Percentiles rank a stretch among this genome's conserved stretches.
Evolutionary conservation across 2,329 filamentous ascomycete species (phyloP).

Genomic region (Diaporthe longicolla): DNA sequence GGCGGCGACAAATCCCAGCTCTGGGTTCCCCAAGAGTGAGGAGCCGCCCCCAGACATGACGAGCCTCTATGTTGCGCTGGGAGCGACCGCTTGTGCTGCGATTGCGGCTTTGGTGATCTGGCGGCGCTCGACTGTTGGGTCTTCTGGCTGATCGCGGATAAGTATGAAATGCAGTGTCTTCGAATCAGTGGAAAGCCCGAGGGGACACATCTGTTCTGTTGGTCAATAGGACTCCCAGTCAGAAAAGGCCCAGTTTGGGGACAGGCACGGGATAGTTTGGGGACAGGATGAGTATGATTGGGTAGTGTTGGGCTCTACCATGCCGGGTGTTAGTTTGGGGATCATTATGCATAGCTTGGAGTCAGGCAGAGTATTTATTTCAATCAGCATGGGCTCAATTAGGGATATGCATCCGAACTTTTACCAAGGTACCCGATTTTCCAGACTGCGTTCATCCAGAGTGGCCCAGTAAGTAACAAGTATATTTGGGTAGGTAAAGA

Average conservation of each 20-base stretch:
- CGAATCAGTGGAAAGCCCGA: too few species aligned
- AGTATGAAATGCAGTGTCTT: not conserved
- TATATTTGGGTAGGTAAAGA: not conserved
- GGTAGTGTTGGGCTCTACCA: not conserved
- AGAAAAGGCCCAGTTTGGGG: not conserved
- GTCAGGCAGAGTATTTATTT: slow-evolving; percentile 22
- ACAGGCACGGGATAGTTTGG: not conserved
- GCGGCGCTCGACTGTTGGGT: slow-evolving; percentile 63
- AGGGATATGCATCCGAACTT: not conserved
- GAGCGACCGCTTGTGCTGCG: slow-evolving; percentile 76
- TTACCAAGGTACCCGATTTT: not conserved
- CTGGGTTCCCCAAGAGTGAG: slow-evolving; percentile 89
- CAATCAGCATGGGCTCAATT: not conserved
- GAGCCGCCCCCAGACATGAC: slow-evolving; percentile 88
- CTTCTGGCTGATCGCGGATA: not conserved
- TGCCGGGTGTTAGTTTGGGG: not conserved
- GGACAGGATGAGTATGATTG: not conserved
- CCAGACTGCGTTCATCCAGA: not conserved
- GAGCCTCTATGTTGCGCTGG: slow-evolving; percentile 86
- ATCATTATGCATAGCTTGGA: slow-evolving; percentile 30
- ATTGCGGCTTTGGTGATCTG: slow-evolving; percentile 77
- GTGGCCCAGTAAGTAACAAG: not conserved
- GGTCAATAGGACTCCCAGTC: too few species aligned
- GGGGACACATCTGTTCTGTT: not conserved
- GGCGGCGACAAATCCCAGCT: slow-evolving; percentile 89